Evolutionary conservation across 371 early-diverging fungal species (phyloP), one percentile per base, ranked within the genome.

Genomic region (Polyrhizophydium stewartii): DNA sequence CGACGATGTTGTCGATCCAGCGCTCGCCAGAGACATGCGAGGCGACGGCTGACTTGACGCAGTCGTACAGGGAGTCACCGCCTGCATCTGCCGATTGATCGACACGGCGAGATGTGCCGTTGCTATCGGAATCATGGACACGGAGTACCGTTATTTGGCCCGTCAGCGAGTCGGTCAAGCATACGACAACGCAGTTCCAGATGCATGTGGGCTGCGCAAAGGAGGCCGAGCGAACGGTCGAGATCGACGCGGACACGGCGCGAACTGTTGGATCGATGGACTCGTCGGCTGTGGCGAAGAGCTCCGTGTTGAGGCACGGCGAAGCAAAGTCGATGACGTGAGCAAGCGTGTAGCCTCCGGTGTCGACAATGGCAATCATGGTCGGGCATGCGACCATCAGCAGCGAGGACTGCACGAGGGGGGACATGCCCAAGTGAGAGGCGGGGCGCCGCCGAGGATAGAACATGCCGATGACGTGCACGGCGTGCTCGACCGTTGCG

Each of bases 1-100:
- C 9, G 31, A 47, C 53, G 1, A 60, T 46, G 27, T 62, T 61
- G 37, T 62, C 31, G 7, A 35, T 3, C 67, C 67, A 67, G 0
- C n/a, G 37, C 3, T 61, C 60, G 25, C 30, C 40, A 2, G 57
- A 47, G 45, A 61, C 28, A 24, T 31, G 43, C 7, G 31, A 53
- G n/a, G 28, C 60, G 12, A 45, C 45, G 30, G 25, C 30, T 21
- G n/a, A 25, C 25, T 52, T 56, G n/a, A 66, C 28, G 30, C 9
- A 3, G 1, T 58, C 45, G 43, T 46, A 56, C 22, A 13, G 13
- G 35, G 22, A 33, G 2, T 5, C 22, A 25, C 33, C 13, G 2
- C 24, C 37, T 2, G 22, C 3, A 25, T 2, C 56, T 56, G 35
- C 12, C 6, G 13, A 12, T 5, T 10, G 56, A 2, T 2, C 2